A percentile compares a stretch with the other conserved stretches of the same genome.
phyloP scores from a whole-genome alignment of 2,329 filamentous ascomycete genomes.

The Ceratocystiopsis sp. region DNA sequence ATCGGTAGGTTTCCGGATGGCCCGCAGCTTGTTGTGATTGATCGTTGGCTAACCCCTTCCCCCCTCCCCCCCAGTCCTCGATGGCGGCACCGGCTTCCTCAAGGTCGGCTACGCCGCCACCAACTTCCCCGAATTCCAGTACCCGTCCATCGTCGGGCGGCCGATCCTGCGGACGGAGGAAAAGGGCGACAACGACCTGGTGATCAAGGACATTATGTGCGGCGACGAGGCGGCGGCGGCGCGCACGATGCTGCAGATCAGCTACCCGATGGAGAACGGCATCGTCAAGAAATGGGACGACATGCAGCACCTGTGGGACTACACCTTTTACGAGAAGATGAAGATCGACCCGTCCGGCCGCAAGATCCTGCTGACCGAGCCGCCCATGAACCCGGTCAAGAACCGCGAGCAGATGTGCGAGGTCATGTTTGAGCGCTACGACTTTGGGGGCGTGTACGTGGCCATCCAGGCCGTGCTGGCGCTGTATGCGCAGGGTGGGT shows the following conservation, averaged over 20 bases:
- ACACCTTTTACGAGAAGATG: conserved; percentile 96
- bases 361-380: conserved; percentile 64
- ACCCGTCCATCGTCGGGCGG: conserved; percentile 92
- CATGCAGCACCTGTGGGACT: conserved; percentile 99
- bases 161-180: conserved; percentile 96
- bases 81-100: conserved; percentile 98
- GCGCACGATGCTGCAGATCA: conserved; percentile 94
- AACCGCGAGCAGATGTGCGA: conserved; percentile 97
- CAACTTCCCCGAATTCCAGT: conserved; percentile 99
- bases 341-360: conserved; percentile 75
- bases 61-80: conserved; percentile 55
- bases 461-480: conserved; percentile 95
- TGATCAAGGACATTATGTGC: conserved; percentile 97
- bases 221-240: conserved; percentile 94
- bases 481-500: conserved; percentile 75
- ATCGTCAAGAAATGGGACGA: conserved; percentile 99
- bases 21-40: conserved; percentile 8
- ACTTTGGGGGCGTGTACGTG: conserved; percentile 92
- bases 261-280: conserved; percentile 98
- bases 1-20: conserved; percentile 27
- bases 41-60: conserved; percentile 6
- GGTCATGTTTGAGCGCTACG: conserved; percentile 97
- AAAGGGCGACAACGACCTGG: conserved; percentile 41
- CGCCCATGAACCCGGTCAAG: conserved; percentile 91
- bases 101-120: conserved; percentile 98